These are phyloP conservation scores for Cryptosporidium meleagridis DNA, from an alignment of 169 alveolate genomes.

Conservation along the genomic window DNA sequence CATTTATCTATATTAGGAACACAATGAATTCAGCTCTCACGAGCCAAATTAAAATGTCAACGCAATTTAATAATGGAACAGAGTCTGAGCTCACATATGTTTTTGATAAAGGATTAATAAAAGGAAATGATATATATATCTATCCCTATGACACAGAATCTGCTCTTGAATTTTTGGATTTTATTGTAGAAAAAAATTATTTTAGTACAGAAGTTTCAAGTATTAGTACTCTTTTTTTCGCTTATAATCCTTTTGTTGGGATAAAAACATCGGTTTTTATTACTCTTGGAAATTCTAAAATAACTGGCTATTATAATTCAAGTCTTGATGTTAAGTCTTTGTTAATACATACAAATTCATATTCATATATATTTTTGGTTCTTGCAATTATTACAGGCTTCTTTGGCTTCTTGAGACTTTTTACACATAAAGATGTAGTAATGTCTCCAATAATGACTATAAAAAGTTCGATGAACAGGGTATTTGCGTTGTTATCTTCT, in stretches of 20 bases:
- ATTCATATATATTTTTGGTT: slow-evolving; percentile 35
- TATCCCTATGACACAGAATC: slow-evolving; percentile 55
- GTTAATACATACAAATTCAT: slow-evolving; percentile 33
- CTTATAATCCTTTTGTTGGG: slow-evolving; percentile 57
- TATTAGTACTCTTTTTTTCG: slow-evolving; percentile 25
- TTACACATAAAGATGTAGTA: slow-evolving; percentile 55
- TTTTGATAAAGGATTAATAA: not conserved
- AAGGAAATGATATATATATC: slow-evolving; percentile 20
- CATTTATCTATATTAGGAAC: slow-evolving; percentile 3
- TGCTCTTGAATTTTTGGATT: slow-evolving; percentile 15
- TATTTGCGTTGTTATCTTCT: slow-evolving; percentile 42
- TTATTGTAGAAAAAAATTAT: slow-evolving; percentile 3
- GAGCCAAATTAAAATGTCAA: slow-evolving; percentile 1
- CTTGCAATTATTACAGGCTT: slow-evolving; percentile 15
- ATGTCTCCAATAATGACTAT: slow-evolving; percentile 27
- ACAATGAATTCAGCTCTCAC: slow-evolving; percentile 23
- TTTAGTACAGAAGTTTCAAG: slow-evolving; percentile 20
- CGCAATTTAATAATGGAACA: slow-evolving; percentile 10
- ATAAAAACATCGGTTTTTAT: slow-evolving; percentile 10
- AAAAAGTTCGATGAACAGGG: slow-evolving; percentile 35
- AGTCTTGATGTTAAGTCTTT: slow-evolving; percentile 17
- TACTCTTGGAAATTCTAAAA: not conserved
- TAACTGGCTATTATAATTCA: slow-evolving; percentile 48
- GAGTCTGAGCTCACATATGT: not conserved
- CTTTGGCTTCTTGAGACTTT: slow-evolving; percentile 18